Conservation (phyloP, 306 rosid species). For the Hippophae rhamnoides region DNA sequence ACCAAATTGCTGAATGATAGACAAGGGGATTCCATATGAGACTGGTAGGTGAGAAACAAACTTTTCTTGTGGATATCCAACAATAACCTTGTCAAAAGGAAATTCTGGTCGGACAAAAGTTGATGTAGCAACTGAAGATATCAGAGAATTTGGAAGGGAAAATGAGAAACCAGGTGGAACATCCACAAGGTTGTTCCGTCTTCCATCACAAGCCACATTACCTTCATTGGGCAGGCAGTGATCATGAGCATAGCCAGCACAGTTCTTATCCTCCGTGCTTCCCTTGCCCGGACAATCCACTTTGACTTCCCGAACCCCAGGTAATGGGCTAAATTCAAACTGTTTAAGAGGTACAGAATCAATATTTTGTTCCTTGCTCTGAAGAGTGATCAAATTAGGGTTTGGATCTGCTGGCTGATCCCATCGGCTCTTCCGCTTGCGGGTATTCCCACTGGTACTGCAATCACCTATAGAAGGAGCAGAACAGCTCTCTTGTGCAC, state of each 20-base stretch:
- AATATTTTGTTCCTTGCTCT: slow-evolving; percentile 33
- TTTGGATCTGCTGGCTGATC: slow-evolving; percentile 75
- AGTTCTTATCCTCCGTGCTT: slow-evolving; percentile 13
- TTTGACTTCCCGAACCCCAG: slow-evolving; percentile 9
- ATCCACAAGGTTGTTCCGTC: slow-evolving; percentile 48
- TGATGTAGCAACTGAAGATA: slow-evolving; percentile 28
- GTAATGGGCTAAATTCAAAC: slow-evolving; percentile 19
- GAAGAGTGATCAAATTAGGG: slow-evolving; percentile 23
- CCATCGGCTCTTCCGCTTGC: slow-evolving; percentile 98
- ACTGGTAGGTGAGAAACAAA: slow-evolving; percentile 62
- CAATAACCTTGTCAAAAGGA: slow-evolving; percentile 28
- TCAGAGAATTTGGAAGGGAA: slow-evolving; percentile 26
- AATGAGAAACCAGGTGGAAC: slow-evolving; percentile 90
- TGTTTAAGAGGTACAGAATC: slow-evolving; percentile 18
- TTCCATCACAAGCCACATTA: slow-evolving; percentile 25
- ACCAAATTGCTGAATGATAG: slow-evolving; percentile 56
- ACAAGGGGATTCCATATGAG: slow-evolving; percentile 76
- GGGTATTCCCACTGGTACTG: slow-evolving; percentile 32
- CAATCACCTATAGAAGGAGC: slow-evolving; percentile 26
- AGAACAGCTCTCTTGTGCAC: slow-evolving; percentile 43
- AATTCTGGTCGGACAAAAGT: slow-evolving; percentile 22
- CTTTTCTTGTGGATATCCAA: slow-evolving; percentile 67
- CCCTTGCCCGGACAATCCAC: slow-evolving; percentile 1
- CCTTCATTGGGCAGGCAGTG: slow-evolving; percentile 26
- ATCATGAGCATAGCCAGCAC: slow-evolving; percentile 12